Evolutionary conservation across 1,284 basidiomycete species (phyloP).

Genomic region (Ceratorhiza oryzae-sativae): DNA sequence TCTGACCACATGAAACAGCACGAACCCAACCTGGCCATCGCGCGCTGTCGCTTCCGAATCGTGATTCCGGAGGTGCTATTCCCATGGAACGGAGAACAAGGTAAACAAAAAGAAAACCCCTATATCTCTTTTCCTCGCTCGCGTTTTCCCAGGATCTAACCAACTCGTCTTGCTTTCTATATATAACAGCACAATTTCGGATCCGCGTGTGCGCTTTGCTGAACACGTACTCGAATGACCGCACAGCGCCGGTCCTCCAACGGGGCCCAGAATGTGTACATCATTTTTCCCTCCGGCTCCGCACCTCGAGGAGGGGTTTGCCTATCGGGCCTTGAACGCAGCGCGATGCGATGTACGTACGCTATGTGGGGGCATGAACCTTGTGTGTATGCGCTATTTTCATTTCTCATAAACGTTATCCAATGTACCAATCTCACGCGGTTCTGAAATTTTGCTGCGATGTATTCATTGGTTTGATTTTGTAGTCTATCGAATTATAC

Average conservation of each 20-base stretch:
- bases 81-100: constrained; percentile 32
- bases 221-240: neutral
- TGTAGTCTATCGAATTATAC: neutral
- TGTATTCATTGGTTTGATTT: neutral
- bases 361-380: neutral
- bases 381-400: constrained; percentile 22
- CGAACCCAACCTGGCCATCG: constrained; percentile 9
- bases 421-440: neutral
- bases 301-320: constrained; percentile 18
- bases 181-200: constrained; percentile 30
- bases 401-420: neutral
- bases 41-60: constrained; percentile 30
- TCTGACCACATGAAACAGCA: neutral
- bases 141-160: too few relatives aligned
- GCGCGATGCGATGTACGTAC: neutral
- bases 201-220: constrained; percentile 33
- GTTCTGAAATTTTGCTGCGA: neutral
- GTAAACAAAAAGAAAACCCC: too few relatives aligned
- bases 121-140: too few relatives aligned
- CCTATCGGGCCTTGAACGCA: constrained; percentile 11
- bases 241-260: neutral
- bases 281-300: constrained; percentile 20
- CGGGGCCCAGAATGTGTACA: constrained; percentile 26
- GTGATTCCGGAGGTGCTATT: constrained; percentile 28
- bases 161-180: too few relatives aligned